phyloP scores from a whole-genome alignment of 768 basidiomycete genomes.

The Lentinula detonsa region DNA sequence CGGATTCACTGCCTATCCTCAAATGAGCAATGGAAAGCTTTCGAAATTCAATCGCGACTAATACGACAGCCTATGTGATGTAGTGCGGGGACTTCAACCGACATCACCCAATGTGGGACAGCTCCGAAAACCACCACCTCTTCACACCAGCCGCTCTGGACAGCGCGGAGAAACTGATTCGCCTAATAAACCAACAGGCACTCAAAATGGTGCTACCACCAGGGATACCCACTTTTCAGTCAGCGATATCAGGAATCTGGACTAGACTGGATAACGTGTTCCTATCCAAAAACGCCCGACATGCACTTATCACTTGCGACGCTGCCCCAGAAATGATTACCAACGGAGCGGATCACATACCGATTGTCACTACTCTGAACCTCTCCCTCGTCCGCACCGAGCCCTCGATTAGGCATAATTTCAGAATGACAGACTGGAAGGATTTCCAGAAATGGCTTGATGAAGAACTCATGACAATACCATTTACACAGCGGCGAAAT shows the following conservation, averaged over 20 bases:
- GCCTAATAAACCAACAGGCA: too few relatives aligned
- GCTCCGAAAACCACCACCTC: too few relatives aligned
- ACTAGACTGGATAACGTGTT: neutral
- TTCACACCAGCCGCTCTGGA: too few relatives aligned
- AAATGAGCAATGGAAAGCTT: too few relatives aligned
- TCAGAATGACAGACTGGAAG: neutral
- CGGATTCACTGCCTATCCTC: too few relatives aligned
- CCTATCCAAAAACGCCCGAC: neutral
- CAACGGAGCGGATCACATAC: neutral
- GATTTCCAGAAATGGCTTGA: neutral
- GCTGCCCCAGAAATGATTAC: neutral
- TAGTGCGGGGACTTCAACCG: too few relatives aligned
- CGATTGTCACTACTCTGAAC: neutral
- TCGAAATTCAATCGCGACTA: too few relatives aligned
- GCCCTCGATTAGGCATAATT: neutral
- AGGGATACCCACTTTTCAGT: too few relatives aligned
- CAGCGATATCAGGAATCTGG: neutral
- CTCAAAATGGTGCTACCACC: too few relatives aligned
- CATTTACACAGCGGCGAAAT: conserved; percentile 1
- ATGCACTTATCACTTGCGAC: neutral
- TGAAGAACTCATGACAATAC: neutral
- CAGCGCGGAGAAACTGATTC: too few relatives aligned
- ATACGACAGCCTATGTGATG: too few relatives aligned
- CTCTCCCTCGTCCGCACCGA: neutral
- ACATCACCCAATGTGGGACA: too few relatives aligned